Conservation (phyloP, 2,329 filamentous ascomycete species). For the Stromatinia cepivora region DNA sequence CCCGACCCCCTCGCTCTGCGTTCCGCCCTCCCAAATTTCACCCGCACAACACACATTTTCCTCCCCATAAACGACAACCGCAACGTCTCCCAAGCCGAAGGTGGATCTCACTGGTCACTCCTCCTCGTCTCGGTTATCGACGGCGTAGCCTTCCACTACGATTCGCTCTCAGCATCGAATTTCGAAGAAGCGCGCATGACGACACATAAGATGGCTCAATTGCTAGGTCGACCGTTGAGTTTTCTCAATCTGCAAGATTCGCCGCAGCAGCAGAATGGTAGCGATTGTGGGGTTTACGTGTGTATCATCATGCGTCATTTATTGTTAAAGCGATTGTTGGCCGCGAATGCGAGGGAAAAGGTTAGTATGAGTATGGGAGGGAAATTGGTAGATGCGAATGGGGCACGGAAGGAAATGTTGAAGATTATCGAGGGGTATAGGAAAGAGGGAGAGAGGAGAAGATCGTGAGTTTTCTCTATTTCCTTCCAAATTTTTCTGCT, state of each 20-base stretch:
- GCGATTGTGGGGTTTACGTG: constrained; percentile 94
- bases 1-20: constrained; percentile 56
- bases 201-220: constrained; percentile 64
- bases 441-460: constrained; percentile 81
- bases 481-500: background rate
- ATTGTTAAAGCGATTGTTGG: constrained; percentile 79
- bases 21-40: constrained; percentile 78
- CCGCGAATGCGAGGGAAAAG: constrained; percentile 77
- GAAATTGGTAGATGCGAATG: constrained; percentile 76
- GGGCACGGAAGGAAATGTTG: constrained; percentile 86
- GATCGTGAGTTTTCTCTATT: constrained; percentile 62
- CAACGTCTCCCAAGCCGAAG: constrained; percentile 76
- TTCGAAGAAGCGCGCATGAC: constrained; percentile 69
- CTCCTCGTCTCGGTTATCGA: constrained; percentile 88
- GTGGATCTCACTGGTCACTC: constrained; percentile 91
- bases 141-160: constrained; percentile 93
- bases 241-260: constrained; percentile 83
- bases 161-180: constrained; percentile 78
- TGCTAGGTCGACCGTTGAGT: constrained; percentile 66
- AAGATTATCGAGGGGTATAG: constrained; percentile 83
- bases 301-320: constrained; percentile 93
- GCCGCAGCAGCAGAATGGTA: constrained; percentile 88
- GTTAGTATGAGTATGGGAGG: constrained; percentile 92
- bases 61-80: constrained; percentile 90
- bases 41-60: constrained; percentile 84